Evolutionary conservation across 2,329 filamentous ascomycete species (phyloP).

Genomic region (Thermochaetoides dissita): DNA sequence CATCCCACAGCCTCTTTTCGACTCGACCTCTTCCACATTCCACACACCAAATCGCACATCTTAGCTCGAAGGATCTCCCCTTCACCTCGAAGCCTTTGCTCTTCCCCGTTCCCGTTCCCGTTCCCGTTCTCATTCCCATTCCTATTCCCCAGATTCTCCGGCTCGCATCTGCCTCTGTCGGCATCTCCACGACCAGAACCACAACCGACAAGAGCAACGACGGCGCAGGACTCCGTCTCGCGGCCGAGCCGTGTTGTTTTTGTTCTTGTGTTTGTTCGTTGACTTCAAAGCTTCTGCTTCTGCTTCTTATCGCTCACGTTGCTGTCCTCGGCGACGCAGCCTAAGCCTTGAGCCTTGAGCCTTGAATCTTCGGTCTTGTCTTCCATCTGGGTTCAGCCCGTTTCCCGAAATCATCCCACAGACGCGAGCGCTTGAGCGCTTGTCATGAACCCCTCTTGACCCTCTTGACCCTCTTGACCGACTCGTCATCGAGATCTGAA

Average conservation of each 20-base stretch:
- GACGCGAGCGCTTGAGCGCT: constrained; percentile 15
- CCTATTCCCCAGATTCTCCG: constrained; percentile 2
- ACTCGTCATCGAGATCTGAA: constrained; percentile 21
- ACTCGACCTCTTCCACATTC: too few relatives aligned
- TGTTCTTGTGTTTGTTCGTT: background rate
- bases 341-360: too few relatives aligned
- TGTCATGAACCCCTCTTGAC: constrained; percentile 22
- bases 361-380: too few relatives aligned
- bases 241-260: constrained; percentile 1
- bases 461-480: constrained; percentile 25
- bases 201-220: constrained; percentile 1
- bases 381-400: background rate
- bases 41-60: too few relatives aligned
- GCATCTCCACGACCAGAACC: background rate
- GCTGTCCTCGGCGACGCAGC: too few relatives aligned
- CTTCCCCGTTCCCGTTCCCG: constrained; percentile 2
- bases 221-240: constrained; percentile 2
- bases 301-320: too few relatives aligned
- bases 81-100: constrained; percentile 5
- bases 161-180: constrained; percentile 2
- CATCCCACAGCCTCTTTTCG: too few relatives aligned
- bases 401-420: background rate
- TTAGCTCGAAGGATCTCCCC: background rate
- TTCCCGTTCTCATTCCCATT: too few relatives aligned
- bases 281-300: too few relatives aligned